These are phyloP conservation scores for Abelmoschus esculentus DNA, from an alignment of 345 rosid genomes.

Conservation along the genomic window DNA sequence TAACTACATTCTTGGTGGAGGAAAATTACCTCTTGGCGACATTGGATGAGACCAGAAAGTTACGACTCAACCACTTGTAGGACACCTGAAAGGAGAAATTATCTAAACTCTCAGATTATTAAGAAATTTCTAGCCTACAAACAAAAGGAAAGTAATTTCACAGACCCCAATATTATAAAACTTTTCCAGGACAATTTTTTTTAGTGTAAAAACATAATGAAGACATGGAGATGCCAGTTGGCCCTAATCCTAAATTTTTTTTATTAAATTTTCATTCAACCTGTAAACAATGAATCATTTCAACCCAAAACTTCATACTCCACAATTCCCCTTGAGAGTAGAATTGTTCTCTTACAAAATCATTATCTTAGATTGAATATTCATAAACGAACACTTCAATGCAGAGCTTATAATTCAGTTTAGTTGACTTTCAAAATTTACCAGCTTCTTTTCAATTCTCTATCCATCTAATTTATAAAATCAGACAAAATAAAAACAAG, in stretches of 20 bases:
- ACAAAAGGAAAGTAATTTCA: not conserved
- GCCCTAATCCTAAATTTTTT: not conserved
- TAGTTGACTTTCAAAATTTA: not conserved
- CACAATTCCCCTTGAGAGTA: not conserved
- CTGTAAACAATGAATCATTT: not conserved
- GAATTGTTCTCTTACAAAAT: not conserved
- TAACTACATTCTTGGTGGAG: not conserved
- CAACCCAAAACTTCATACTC: not conserved
- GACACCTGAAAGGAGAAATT: constrained; percentile 58
- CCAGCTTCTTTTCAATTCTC: not conserved
- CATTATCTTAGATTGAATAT: not conserved
- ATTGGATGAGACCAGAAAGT: constrained; percentile 62
- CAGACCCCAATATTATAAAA: not conserved
- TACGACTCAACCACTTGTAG: constrained; percentile 94
- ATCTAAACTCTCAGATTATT: not conserved
- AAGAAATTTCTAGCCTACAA: not conserved
- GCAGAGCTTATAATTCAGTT: not conserved
- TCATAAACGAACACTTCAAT: not conserved
- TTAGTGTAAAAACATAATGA: not conserved
- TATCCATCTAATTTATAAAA: no score
- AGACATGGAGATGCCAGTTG: not conserved
- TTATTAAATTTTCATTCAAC: not conserved
- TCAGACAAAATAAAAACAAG: not conserved
- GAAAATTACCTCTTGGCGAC: constrained; percentile 56
- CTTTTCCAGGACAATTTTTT: not conserved